Percentiles rank a stretch among this genome's conserved stretches.
These are phyloP conservation scores for Boletus fagicola DNA, from an alignment of 768 basidiomycete genomes.

Conservation along the genomic window DNA sequence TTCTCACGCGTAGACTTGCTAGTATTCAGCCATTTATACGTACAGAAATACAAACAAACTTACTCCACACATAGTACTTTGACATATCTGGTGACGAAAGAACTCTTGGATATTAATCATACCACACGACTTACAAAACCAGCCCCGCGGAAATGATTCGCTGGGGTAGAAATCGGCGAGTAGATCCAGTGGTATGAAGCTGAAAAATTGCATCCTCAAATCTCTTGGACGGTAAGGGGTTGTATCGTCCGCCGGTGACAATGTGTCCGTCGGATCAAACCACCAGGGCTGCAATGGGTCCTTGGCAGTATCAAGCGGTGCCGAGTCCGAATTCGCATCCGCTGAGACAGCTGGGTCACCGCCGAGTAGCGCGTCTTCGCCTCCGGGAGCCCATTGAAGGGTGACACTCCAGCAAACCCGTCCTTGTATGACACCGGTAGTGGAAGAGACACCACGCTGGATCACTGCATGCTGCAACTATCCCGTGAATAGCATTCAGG, in stretches of 20 bases:
- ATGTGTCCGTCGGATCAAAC: conserved; percentile 15
- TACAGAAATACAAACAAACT: conserved; percentile 1
- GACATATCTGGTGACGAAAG: conserved; percentile 49
- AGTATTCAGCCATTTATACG: conserved; percentile 11
- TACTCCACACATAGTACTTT: conserved; percentile 41
- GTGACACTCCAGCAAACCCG: conserved; percentile 45
- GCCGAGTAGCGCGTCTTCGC: conserved; percentile 39
- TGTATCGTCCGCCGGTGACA: not conserved
- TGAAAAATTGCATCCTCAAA: conserved; percentile 26
- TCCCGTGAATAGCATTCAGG: conserved; percentile 1
- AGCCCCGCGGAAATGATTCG: conserved; percentile 43
- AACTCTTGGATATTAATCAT: conserved; percentile 45
- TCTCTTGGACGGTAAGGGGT: conserved; percentile 25
- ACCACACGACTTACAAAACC: conserved; percentile 49
- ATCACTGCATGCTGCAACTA: conserved; percentile 17
- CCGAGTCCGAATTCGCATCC: not conserved
- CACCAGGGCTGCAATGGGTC: conserved; percentile 22
- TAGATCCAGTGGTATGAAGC: conserved; percentile 32
- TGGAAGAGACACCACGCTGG: not conserved
- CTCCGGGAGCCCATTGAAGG: conserved; percentile 51
- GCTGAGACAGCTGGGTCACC: not conserved
- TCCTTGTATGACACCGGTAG: conserved; percentile 22
- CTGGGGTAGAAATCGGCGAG: conserved; percentile 30
- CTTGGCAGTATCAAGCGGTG: not conserved
- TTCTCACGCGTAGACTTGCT: conserved; percentile 11